phyloP scores from a whole-genome alignment of 345 rosid species.

The Pugionium dolabratum region DNA sequence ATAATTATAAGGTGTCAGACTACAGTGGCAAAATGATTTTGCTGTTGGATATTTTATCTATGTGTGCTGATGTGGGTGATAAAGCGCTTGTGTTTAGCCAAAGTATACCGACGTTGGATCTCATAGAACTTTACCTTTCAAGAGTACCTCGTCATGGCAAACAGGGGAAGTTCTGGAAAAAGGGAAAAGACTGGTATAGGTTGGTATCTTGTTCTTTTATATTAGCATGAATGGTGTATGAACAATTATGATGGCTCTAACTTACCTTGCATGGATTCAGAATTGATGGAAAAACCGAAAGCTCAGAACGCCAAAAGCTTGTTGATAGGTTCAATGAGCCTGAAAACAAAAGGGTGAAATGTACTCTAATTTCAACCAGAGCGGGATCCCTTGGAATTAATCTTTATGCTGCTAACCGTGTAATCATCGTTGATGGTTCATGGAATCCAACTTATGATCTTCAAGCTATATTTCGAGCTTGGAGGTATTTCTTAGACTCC shows the following conservation, averaged over 20 bases:
- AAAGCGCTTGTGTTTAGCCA: slow-evolving; percentile 97
- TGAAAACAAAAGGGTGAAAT: slow-evolving; percentile 77
- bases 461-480: slow-evolving; percentile 97
- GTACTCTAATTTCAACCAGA: slow-evolving; percentile 92
- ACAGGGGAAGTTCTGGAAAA: slow-evolving; percentile 86
- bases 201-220: slow-evolving; percentile 43
- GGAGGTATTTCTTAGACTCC: slow-evolving; percentile 66
- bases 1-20: slow-evolving; percentile 64
- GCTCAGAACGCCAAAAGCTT: slow-evolving; percentile 92
- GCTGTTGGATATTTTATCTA: slow-evolving; percentile 82
- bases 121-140: slow-evolving; percentile 90
- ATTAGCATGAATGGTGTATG: slow-evolving; percentile 15
- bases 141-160: slow-evolving; percentile 70
- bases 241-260: slow-evolving; percentile 27
- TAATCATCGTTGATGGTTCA: slow-evolving; percentile 95
- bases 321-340: slow-evolving; percentile 96
- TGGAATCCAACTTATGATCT: slow-evolving; percentile 99
- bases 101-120: slow-evolving; percentile 97
- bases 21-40: slow-evolving; percentile 98
- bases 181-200: slow-evolving; percentile 99
- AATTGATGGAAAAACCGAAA: slow-evolving; percentile 95
- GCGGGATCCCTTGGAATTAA: slow-evolving; percentile 99
- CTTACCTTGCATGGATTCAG: slow-evolving; percentile 46
- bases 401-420: slow-evolving; percentile 98
- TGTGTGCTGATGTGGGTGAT: slow-evolving; percentile 76